Evolutionary conservation across 2,329 filamentous ascomycete genomes (phyloP).

Genomic region (Beauveria australis): DNA sequence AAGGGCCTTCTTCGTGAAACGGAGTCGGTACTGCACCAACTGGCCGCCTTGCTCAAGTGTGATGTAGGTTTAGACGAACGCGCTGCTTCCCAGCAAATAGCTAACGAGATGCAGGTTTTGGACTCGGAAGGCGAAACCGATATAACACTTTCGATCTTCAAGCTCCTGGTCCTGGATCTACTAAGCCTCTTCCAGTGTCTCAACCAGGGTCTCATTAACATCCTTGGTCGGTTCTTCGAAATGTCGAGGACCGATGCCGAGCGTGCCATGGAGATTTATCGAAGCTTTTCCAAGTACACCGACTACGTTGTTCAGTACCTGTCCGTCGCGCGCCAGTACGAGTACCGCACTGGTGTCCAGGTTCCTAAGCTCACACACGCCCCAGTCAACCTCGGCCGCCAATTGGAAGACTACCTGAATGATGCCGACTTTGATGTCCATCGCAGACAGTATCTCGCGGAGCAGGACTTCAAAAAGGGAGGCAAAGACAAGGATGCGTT

Average conservation of each 20-base stretch:
- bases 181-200: constrained; percentile 86
- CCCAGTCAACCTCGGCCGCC: constrained; percentile 79
- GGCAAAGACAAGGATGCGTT: constrained; percentile 31
- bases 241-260: constrained; percentile 94
- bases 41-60: constrained; percentile 77
- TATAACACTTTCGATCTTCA: constrained; percentile 89
- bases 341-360: constrained; percentile 84
- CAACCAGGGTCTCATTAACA: constrained; percentile 96
- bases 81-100: background rate
- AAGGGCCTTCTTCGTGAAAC: constrained; percentile 90
- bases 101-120: constrained; percentile 53
- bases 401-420: constrained; percentile 88
- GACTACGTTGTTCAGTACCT: constrained; percentile 89
- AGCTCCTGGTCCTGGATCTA: constrained; percentile 82
- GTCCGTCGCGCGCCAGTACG: constrained; percentile 77
- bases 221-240: constrained; percentile 94
- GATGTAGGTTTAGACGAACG: constrained; percentile 52
- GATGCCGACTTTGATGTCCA: constrained; percentile 95
- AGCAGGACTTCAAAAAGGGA: constrained; percentile 62
- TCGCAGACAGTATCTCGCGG: constrained; percentile 80
- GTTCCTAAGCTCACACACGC: constrained; percentile 97
- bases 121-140: constrained; percentile 89
- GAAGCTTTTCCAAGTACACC: constrained; percentile 83
- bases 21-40: constrained; percentile 81
- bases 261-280: constrained; percentile 84